Conservation (phyloP, 1,139 yeast genomes). For the Kodamaea alishanica region DNA sequence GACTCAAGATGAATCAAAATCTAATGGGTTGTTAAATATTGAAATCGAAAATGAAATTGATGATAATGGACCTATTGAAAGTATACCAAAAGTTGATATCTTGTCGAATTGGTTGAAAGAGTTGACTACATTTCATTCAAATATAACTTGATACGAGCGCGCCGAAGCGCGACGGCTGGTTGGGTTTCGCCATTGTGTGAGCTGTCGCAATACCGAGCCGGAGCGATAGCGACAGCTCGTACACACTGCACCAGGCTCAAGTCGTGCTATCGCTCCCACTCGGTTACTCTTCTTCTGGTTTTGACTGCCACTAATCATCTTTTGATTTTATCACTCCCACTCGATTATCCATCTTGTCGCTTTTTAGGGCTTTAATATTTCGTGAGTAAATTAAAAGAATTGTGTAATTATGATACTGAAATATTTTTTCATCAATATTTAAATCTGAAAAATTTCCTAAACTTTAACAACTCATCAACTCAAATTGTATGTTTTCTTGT, state of each 20-base stretch:
- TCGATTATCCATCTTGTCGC: too few species aligned
- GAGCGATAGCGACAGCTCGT: too few species aligned
- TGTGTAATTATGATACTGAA: constrained; percentile 5
- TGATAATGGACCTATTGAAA: constrained; percentile 2
- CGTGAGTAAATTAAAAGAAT: background rate
- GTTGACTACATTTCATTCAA: constrained; percentile 9
- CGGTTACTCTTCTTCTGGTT: too few species aligned
- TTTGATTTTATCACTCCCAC: too few species aligned
- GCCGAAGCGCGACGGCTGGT: too few species aligned
- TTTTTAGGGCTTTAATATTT: constrained; percentile 1
- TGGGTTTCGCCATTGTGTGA: too few species aligned
- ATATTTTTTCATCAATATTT: constrained; percentile 1
- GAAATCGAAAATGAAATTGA: constrained; percentile 10
- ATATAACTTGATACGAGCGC: background rate
- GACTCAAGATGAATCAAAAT: constrained; percentile 9
- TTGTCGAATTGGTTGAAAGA: constrained; percentile 13
- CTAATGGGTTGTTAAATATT: constrained; percentile 5
- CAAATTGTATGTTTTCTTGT: constrained; percentile 5
- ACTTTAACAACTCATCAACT: background rate
- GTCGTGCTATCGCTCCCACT: too few species aligned
- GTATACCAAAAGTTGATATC: constrained; percentile 9
- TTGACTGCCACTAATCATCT: too few species aligned
- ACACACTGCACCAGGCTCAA: too few species aligned
- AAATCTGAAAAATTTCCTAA: too few species aligned
- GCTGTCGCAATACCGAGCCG: too few species aligned